Conservation (phyloP, 2,329 filamentous ascomycete genomes). For the Trichothecium sympodiale region DNA sequence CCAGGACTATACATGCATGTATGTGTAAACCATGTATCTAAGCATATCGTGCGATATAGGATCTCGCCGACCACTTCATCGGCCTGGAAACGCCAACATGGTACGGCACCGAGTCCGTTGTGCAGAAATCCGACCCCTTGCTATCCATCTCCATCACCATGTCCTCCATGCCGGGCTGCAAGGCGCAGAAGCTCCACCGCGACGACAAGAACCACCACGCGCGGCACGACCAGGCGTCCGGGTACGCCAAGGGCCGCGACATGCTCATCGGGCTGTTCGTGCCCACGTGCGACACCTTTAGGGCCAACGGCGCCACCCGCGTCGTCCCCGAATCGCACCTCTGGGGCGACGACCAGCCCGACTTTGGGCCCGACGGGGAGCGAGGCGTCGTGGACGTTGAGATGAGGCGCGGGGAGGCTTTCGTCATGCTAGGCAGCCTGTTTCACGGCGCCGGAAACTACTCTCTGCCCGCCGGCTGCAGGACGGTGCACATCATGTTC, state of each 20-base stretch:
- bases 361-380: slow-evolving; percentile 19
- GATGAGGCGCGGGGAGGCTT: slow-evolving; percentile 22
- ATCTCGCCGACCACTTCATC: slow-evolving; percentile 19
- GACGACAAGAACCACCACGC: slow-evolving; percentile 28
- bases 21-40: background rate
- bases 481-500: slow-evolving; percentile 27
- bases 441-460: slow-evolving; percentile 24
- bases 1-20: slow-evolving; percentile 5
- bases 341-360: slow-evolving; percentile 24
- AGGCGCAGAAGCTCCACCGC: slow-evolving; percentile 21
- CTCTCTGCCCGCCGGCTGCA: slow-evolving; percentile 14
- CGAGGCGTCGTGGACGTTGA: slow-evolving; percentile 15
- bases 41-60: too few species aligned
- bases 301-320: slow-evolving; percentile 23
- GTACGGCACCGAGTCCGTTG: slow-evolving; percentile 16
- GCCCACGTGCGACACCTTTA: slow-evolving; percentile 20
- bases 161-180: slow-evolving; percentile 19
- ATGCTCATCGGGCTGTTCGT: slow-evolving; percentile 24
- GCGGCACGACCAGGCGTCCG: slow-evolving; percentile 12
- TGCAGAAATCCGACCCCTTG: slow-evolving; percentile 20
- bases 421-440: slow-evolving; percentile 24
- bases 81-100: slow-evolving; percentile 20
- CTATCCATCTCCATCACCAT: slow-evolving; percentile 26
- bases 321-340: slow-evolving; percentile 25
- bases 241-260: slow-evolving; percentile 18